These are phyloP conservation scores for Pestalotiopsis sp. DNA, from an alignment of 2,329 filamentous ascomycete genomes.

Conservation along the genomic window DNA sequence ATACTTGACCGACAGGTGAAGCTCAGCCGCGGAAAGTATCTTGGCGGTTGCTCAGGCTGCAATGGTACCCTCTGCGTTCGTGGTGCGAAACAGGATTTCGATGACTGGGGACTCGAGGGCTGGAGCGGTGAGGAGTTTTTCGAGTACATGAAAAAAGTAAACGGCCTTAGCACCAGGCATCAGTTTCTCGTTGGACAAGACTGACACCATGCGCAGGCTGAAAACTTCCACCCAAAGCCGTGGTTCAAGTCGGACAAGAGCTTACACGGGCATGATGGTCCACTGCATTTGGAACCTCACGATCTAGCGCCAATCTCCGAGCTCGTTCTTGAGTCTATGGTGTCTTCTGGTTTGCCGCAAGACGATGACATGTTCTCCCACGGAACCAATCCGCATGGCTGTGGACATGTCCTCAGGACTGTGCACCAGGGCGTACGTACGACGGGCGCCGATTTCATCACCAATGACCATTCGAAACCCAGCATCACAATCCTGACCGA, in stretches of 20 bases:
- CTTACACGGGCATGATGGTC: conserved; percentile 53
- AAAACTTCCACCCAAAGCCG: conserved; percentile 59
- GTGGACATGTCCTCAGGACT: conserved; percentile 56
- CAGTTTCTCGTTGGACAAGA: background rate
- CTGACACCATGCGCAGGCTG: conserved; percentile 36
- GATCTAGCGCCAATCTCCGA: conserved; percentile 62
- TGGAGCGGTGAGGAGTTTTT: conserved; percentile 59
- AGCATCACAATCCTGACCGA: conserved; percentile 53
- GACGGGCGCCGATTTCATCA: conserved; percentile 56
- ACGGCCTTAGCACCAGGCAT: background rate
- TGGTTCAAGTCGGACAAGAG: conserved; percentile 55
- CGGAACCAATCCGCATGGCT: conserved; percentile 54
- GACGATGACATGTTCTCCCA: conserved; percentile 60
- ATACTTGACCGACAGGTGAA: conserved; percentile 7
- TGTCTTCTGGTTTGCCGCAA: conserved; percentile 55
- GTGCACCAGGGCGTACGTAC: conserved; percentile 54
- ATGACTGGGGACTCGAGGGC: conserved; percentile 7
- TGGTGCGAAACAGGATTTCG: conserved; percentile 9
- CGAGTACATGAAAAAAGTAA: conserved; percentile 57
- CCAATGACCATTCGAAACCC: conserved; percentile 35
- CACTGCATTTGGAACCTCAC: conserved; percentile 58
- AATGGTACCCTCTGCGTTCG: conserved; percentile 11
- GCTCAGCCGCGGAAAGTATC: conserved; percentile 13
- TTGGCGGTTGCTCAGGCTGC: conserved; percentile 10
- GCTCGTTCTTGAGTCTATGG: conserved; percentile 55